Base-by-base conservation (phyloP, 2,329 filamentous ascomycete genomes). In the Colletotrichum truncatum region DNA sequence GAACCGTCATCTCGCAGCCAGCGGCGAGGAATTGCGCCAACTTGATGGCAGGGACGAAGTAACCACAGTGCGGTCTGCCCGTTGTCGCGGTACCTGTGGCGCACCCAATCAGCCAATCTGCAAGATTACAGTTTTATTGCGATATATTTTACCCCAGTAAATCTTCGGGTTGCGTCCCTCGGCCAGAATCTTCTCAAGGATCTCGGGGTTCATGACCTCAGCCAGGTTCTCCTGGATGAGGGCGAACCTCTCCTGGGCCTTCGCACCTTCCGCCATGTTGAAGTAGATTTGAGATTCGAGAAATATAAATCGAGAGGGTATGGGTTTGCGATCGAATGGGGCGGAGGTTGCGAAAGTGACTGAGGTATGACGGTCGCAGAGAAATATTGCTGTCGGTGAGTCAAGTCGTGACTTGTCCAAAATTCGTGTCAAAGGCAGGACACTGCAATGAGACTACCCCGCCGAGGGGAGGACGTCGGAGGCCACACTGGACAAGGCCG, bases 11-110 rank as follows among this genome's bases (percentile, higher is more conserved):
- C 65, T 94, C 87, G 81, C 93, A 97, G 36, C 91, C 94, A 28
- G 95, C 94, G 34, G 88, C 86, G 32, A 98, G 88, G 73, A 97
- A 89, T 76, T 98, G 91, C 38, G 93, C 94, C 68, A 98, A 91
- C 80, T 98, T 98, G 75, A 97, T 88, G 71, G 92, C 91, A 6
- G 94, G 91, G 9, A 96, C 91, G 68, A 97, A 93, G 85, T 97
- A 97, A 71, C 93, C 94, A 76, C 89, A 92, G 78, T 98, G 94
- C 58, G 94, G 94, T 66, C 90, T 86, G n/a, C 93, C 93, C 0
- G 93, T 97, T 14, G 93, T 93, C 16, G 93, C 92, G 38, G 91
- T 95, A 41, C 91, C 87, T 87, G 55, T 64, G 49, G 23, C 63
- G 18, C 41, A 32, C 58, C 11, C 14, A 21, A 38, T 60, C 25